phyloP scores from a whole-genome alignment of 2,329 filamentous ascomycete genomes.

The Orbilia oligospora region DNA sequence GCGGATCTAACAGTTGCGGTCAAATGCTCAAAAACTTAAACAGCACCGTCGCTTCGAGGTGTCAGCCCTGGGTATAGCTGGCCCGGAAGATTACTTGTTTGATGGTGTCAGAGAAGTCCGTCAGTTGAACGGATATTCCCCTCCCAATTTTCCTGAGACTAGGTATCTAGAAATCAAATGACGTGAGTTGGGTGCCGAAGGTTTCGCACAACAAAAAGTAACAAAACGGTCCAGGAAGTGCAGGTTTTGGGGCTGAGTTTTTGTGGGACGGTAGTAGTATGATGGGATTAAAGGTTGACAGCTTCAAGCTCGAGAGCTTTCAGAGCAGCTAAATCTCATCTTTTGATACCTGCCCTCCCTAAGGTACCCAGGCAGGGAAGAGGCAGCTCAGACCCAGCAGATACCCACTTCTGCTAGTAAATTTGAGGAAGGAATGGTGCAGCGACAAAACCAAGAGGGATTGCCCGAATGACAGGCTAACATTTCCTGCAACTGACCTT shows the following conservation, averaged over 20 bases:
- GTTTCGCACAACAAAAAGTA: constrained; percentile 5
- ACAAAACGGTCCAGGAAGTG: constrained; percentile 1
- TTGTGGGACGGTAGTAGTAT: not conserved
- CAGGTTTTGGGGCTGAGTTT: constrained; percentile 28
- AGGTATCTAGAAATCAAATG: constrained; percentile 1
- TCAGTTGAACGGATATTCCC: not conserved
- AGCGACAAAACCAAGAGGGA: constrained; percentile 25
- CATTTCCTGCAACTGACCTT: constrained; percentile 33
- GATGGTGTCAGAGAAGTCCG: not conserved
- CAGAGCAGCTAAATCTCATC: constrained; percentile 1
- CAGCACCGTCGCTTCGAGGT: constrained; percentile 38
- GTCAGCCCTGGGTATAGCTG: constrained; percentile 42
- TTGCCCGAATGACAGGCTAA: constrained; percentile 25
- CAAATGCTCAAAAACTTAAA: constrained; percentile 23
- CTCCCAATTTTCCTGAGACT: not conserved
- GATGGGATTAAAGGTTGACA: not conserved
- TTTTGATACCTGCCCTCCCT: constrained; percentile 15
- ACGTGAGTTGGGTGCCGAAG: not conserved
- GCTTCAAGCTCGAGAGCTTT: constrained; percentile 24
- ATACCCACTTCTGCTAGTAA: constrained; percentile 22
- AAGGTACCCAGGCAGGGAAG: not conserved
- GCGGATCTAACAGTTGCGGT: constrained; percentile 37
- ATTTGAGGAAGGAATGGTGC: constrained; percentile 35
- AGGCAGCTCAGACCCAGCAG: not conserved
- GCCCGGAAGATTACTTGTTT: constrained; percentile 24